Conservation (phyloP, 176 grass and related monocot species). For the Eremochloa ophiuroides region DNA sequence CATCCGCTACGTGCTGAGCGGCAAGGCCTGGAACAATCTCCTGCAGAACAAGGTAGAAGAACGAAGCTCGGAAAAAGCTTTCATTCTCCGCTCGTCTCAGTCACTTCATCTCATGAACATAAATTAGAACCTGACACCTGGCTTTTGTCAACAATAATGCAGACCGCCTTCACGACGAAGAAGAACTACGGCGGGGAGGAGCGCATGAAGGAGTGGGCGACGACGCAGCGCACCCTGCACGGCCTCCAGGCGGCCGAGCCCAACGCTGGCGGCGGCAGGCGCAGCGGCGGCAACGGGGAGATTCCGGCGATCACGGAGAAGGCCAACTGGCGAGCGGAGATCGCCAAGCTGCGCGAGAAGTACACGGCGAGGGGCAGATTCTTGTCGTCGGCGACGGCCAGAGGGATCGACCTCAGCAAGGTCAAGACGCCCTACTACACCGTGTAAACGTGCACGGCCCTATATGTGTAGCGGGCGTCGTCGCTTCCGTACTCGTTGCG, state of each 20-base stretch:
- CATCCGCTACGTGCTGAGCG: conserved; percentile 70
- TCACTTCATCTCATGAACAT: too few relatives aligned
- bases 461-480: too few relatives aligned
- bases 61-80: too few relatives aligned
- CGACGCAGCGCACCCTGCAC: conserved; percentile 71
- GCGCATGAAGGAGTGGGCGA: conserved; percentile 86
- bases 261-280: not conserved
- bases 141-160: too few relatives aligned
- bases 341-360: conserved; percentile 67
- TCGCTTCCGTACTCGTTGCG: conserved; percentile 4
- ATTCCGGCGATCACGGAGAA: conserved; percentile 67
- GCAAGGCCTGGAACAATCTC: conserved; percentile 79
- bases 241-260: conserved; percentile 50
- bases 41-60: conserved; percentile 85
- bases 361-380: conserved; percentile 58
- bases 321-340: conserved; percentile 68
- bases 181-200: conserved; percentile 82
- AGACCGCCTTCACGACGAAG: conserved; percentile 69
- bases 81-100: not conserved
- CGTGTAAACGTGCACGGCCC: conserved; percentile 18
- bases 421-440: conserved; percentile 38
- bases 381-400: conserved; percentile 46
- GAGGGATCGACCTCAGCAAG: conserved; percentile 49
- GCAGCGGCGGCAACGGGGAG: conserved; percentile 38
- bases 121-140: not conserved